Base-by-base conservation (phyloP, 352 stramenopile species). In the Pythium diclinum region DNA sequence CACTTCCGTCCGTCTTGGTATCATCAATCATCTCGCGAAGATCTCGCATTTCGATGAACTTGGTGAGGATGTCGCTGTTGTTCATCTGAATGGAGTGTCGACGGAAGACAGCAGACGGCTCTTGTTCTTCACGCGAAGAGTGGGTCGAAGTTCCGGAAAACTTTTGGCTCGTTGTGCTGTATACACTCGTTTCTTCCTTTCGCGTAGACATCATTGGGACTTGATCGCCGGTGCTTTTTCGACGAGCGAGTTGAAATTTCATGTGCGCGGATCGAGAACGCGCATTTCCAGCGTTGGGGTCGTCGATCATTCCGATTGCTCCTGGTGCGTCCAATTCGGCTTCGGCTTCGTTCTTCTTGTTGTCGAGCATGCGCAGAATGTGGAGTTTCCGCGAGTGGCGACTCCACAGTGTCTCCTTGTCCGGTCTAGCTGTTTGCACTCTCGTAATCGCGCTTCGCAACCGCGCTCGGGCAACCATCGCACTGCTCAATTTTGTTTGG, bases 391-490 rank as follows among this genome's bases (percentile, higher is more conserved):
- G 49, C 13, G 51, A 14, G 14, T 66, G 59, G 3, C 59, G 48
- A 55, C 23, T 60, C 59, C 59, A 66, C 16, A 56, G 19, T 9
- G 59, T 52, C 30, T 66, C 59, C 16, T 65, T 58, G 23, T 58
- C 56, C 2, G 44, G 28, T n/a, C 56, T 42, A 13, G 42, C 42
- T 19, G 56, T 8, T 7, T 38, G 40, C 3, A 63, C 32, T 55
- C 53, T 46, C 0, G 56, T 36, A 3, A 63, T 30, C 17, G 56
- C 42, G 17, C 13, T n/a, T 13, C 56, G 56, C 6, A 63, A 14
- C 23, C 56, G 42, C 6, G 23, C 6, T 2, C 28, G 36, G 44
- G 16, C 7, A 11, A 6, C 10, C 17, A 40, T n/a, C 6, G 42
- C 36, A n/a, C 14, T 46, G 38, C 5, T 23, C 42, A 48, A 11